Evolutionary conservation across 1,284 basidiomycete genomes (phyloP).

Genomic region (Sanguinoderma infundibulare): DNA sequence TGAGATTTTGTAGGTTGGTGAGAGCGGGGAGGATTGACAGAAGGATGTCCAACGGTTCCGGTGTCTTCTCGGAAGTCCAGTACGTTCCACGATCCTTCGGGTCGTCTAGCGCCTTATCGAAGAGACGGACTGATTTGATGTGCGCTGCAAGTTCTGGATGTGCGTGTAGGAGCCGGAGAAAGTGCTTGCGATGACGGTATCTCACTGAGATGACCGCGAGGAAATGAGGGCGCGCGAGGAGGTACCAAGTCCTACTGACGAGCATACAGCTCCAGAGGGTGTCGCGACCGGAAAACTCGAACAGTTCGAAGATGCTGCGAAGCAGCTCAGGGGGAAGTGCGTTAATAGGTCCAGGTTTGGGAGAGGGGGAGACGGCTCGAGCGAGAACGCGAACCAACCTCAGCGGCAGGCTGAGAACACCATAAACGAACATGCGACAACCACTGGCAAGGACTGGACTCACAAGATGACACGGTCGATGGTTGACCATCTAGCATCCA

Average conservation of each 20-base stretch:
- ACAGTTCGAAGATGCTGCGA: not conserved
- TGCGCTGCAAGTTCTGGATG: not conserved
- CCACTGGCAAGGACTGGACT: too few relatives aligned
- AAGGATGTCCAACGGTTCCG: not conserved
- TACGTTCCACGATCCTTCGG: not conserved
- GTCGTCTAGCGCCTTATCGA: not conserved
- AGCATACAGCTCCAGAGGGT: not conserved
- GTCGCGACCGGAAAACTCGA: not conserved
- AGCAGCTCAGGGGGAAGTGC: not conserved
- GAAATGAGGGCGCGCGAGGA: not conserved
- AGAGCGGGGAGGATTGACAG: not conserved
- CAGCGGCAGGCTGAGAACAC: too few relatives aligned
- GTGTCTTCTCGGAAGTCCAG: not conserved
- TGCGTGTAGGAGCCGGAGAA: not conserved
- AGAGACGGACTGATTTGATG: not conserved
- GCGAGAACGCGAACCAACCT: too few relatives aligned
- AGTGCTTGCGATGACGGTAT: not conserved
- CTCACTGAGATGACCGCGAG: not conserved
- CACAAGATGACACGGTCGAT: too few relatives aligned
- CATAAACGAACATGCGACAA: too few relatives aligned
- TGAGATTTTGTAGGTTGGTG: not conserved
- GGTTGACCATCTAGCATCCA: too few relatives aligned
- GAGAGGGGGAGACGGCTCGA: too few relatives aligned
- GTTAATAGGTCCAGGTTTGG: not conserved
- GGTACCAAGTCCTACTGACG: not conserved